A percentile compares a stretch with the other conserved stretches of the same genome.
These are phyloP conservation scores for Pyrenula massariospora DNA, from an alignment of 495 filamentous ascomycete species.

Conservation along the genomic window DNA sequence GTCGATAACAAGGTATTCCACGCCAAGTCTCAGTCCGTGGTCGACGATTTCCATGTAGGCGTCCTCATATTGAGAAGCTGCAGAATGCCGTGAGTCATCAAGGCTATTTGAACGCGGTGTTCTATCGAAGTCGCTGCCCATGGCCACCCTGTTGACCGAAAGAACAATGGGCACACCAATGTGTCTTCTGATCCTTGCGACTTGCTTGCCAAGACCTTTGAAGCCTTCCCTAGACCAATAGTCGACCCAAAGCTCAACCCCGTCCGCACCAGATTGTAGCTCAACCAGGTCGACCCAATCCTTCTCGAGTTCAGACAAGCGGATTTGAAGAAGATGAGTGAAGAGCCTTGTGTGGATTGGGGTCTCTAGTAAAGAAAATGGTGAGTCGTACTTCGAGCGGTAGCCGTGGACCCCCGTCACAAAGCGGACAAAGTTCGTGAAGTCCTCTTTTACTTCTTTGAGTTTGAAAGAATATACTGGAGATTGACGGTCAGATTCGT, in stretches of 20 bases:
- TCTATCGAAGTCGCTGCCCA: conserved; percentile 5
- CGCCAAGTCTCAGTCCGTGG: conserved; percentile 58
- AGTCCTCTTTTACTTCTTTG: conserved; percentile 62
- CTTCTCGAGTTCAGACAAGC: conserved; percentile 46
- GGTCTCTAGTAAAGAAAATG: conserved; percentile 59
- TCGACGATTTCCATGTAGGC: conserved; percentile 40
- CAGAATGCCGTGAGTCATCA: neutral
- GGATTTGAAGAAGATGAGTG: conserved; percentile 54
- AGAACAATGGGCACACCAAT: conserved; percentile 58
- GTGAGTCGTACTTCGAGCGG: conserved; percentile 51
- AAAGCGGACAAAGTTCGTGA: conserved; percentile 58
- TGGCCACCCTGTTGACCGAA: conserved; percentile 37
- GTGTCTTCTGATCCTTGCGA: conserved; percentile 38
- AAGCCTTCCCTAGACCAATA: conserved; percentile 40
- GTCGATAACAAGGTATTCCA: conserved; percentile 64
- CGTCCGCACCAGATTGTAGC: conserved; percentile 59
- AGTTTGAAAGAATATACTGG: conserved; percentile 54
- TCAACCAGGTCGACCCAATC: conserved; percentile 44
- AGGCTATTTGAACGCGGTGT: neutral
- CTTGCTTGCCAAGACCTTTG: conserved; percentile 28
- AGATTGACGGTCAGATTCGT: conserved; percentile 26
- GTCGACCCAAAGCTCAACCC: conserved; percentile 61
- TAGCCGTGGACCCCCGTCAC: conserved; percentile 43
- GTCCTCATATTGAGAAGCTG: conserved; percentile 5
- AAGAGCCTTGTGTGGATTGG: conserved; percentile 52